Conservation (phyloP, 345 rosid genomes). For the Eucalyptus lansdowneana region DNA sequence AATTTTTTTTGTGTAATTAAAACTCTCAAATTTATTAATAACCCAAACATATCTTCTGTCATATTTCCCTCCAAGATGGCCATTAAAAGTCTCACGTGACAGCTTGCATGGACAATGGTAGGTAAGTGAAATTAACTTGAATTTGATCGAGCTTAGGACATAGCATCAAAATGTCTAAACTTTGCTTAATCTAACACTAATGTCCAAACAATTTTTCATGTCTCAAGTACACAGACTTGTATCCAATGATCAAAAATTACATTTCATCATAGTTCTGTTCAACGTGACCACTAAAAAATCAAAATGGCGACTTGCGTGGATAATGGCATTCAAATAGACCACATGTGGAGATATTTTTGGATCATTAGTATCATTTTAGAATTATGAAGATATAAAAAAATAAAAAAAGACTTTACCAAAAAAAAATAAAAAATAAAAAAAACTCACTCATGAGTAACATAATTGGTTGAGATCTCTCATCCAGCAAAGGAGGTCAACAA, state of each 20-base stretch:
- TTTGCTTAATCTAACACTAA: neutral
- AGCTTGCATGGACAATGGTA: neutral
- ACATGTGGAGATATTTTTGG: neutral
- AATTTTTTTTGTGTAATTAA: neutral
- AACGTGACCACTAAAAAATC: neutral
- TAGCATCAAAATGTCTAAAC: neutral
- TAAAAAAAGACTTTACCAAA: too few species aligned
- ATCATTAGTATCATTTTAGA: neutral
- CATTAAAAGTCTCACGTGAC: neutral
- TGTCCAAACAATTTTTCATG: neutral
- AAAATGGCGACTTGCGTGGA: neutral
- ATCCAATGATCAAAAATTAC: neutral
- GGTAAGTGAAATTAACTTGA: neutral
- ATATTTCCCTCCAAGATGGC: neutral
- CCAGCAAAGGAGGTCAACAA: accelerated
- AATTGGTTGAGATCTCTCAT: too few species aligned
- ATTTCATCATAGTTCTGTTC: neutral
- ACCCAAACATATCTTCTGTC: neutral
- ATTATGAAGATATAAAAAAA: too few species aligned
- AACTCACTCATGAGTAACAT: accelerated
- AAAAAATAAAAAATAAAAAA: too few species aligned
- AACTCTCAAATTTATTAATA: neutral
- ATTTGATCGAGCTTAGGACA: neutral
- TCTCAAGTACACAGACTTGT: neutral
- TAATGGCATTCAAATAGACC: neutral